Evolutionary conservation across 2,329 filamentous ascomycete species (phyloP).

Genomic region (Penicillium sp.): DNA sequence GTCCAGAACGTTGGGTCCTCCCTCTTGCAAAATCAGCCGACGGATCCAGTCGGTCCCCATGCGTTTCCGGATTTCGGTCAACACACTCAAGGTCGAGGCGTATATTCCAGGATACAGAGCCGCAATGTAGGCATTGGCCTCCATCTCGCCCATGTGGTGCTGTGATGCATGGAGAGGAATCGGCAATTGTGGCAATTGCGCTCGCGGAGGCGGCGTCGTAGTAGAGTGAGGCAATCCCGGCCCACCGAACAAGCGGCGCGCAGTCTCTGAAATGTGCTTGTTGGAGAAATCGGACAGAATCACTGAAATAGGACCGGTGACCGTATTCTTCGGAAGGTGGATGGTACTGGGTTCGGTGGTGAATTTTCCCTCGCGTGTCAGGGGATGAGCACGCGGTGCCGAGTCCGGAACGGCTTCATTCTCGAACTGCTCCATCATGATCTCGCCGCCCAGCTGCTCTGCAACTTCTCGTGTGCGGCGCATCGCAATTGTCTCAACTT

Average conservation of each 20-base stretch:
- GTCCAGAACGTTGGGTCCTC: slow-evolving; percentile 54
- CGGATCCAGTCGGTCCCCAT: slow-evolving; percentile 56
- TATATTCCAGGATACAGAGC: slow-evolving; percentile 58
- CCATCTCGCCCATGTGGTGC: slow-evolving; percentile 54
- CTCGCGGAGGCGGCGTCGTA: slow-evolving; percentile 55
- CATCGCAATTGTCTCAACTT: slow-evolving; percentile 28
- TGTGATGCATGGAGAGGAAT: slow-evolving; percentile 54
- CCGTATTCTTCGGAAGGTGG: slow-evolving; percentile 61
- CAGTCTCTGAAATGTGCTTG: slow-evolving; percentile 67
- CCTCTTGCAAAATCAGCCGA: slow-evolving; percentile 49
- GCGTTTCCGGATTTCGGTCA: slow-evolving; percentile 56
- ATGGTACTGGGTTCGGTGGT: slow-evolving; percentile 68
- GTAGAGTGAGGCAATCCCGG: slow-evolving; percentile 68
- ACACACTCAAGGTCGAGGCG: slow-evolving; percentile 49
- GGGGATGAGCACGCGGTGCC: slow-evolving; percentile 60
- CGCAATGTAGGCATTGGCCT: slow-evolving; percentile 55
- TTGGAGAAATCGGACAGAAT: slow-evolving; percentile 64
- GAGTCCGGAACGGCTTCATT: slow-evolving; percentile 36
- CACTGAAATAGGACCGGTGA: slow-evolving; percentile 63
- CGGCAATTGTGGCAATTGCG: slow-evolving; percentile 49
- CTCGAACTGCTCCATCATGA: slow-evolving; percentile 42
- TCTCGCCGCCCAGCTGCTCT: slow-evolving; percentile 33
- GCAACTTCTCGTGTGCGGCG: slow-evolving; percentile 35
- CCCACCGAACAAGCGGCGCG: slow-evolving; percentile 72
- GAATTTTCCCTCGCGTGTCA: slow-evolving; percentile 69